Base-by-base conservation (phyloP, 495 filamentous ascomycete species). In the Penicillium verhagenii region DNA sequence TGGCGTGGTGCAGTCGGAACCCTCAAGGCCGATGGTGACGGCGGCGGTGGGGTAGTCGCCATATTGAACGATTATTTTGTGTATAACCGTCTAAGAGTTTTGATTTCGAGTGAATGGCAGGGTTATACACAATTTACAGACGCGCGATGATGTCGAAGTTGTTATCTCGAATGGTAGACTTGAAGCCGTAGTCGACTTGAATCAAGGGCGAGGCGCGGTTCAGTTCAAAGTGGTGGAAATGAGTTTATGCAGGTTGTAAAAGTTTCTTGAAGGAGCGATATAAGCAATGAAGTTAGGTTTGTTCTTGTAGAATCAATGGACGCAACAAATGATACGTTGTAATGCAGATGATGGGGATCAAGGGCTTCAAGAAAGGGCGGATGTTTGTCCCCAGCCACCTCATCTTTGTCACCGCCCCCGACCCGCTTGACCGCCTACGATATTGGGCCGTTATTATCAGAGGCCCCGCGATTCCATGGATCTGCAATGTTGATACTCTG, bases 1-100 rank as follows among this genome's bases (percentile, higher is more conserved):
- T 86, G 82, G 31, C 80, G 83, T 16, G 91, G 91, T 35, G 91
- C 88, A 44, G 83, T 76, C 44, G 91, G 91, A 35, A 86, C 86
- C 53, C 79, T 79, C 43, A 88, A 66, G 38, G 40, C 23, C 25
- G 62, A 59, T 6, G 75, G 74, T 26, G 79, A 76, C 35, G 78
- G 73, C 37, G 83, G 83, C 16, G 86, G 85, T 35, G 88, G 87
- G 58, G 91, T 91, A 39, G 84, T 42, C 20, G 29, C 42, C 23
- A 50, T 50, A 37, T 6, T 18, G 45, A 25, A 33, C 35, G 28
- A 26, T 14, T 31, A n/a, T 35, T 35, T 35, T n/a, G n/a, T n/a
- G n/a, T n/a, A n/a, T n/a, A n/a, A n/a, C n/a, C n/a, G n/a, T n/a
- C n/a, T n/a, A n/a, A n/a, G n/a, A n/a, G n/a, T n/a, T n/a, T n/a